Evolutionary conservation across 1,284 basidiomycete species (phyloP).

Genomic region (Ganoderma lingzhi): DNA sequence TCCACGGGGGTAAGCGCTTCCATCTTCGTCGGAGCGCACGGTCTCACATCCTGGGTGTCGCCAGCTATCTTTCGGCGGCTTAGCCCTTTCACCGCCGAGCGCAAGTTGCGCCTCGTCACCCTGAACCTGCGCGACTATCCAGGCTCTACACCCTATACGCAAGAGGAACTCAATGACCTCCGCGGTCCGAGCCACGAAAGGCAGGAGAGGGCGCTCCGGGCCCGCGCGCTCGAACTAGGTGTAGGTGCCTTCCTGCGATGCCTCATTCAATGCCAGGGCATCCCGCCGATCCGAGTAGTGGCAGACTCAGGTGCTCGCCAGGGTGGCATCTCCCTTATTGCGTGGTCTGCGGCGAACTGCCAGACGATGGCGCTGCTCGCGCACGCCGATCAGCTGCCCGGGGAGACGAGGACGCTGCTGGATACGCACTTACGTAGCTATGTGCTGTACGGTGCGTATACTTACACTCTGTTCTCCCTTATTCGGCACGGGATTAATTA

Average conservation of each 20-base stretch:
- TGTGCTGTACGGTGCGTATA: conserved; percentile 36
- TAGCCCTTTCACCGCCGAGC: conserved; percentile 35
- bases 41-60: neutral
- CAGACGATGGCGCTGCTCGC: conserved; percentile 35
- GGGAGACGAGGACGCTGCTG: conserved; percentile 29
- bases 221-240: conserved; percentile 38
- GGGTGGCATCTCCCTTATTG: conserved; percentile 39
- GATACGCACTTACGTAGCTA: conserved; percentile 34
- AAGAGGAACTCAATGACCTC: conserved; percentile 38
- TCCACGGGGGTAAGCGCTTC: conserved; percentile 35
- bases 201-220: conserved; percentile 29
- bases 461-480: neutral
- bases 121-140: conserved; percentile 45
- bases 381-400: conserved; percentile 30
- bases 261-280: conserved; percentile 34
- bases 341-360: conserved; percentile 40
- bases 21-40: neutral
- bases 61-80: conserved; percentile 40
- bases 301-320: neutral
- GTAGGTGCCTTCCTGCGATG: conserved; percentile 40
- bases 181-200: conserved; percentile 23
- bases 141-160: conserved; percentile 37
- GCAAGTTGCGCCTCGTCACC: conserved; percentile 40
- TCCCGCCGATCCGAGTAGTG: conserved; percentile 30
- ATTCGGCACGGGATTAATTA: neutral